Percentiles rank a stretch among this genome's conserved stretches.
phyloP scores from a whole-genome alignment of 352 stramenopile species.

The Salisapilia sapeloensis region DNA sequence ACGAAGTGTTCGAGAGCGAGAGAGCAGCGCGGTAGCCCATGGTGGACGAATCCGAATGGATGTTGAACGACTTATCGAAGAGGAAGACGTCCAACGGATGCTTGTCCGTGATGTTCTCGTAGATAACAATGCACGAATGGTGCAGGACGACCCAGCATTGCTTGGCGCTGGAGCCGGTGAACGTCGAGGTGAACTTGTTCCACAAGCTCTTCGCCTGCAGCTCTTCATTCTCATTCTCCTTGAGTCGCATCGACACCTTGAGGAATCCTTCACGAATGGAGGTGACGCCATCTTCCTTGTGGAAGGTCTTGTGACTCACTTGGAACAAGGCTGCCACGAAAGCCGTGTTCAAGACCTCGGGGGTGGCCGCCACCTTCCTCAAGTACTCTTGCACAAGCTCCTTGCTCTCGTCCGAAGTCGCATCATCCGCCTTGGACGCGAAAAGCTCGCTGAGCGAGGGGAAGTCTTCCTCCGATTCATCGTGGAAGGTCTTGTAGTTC shows the following conservation, averaged over 20 bases:
- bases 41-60: too few relatives aligned
- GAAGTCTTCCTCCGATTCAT: conserved; percentile 10
- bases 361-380: conserved; percentile 43
- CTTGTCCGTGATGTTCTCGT: conserved; percentile 55
- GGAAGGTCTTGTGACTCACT: conserved; percentile 71
- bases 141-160: conserved; percentile 72
- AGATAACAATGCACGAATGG: conserved; percentile 64
- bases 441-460: conserved; percentile 67
- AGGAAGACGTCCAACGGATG: too few relatives aligned
- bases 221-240: conserved; percentile 72
- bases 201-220: conserved; percentile 77
- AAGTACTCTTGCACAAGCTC: conserved; percentile 58
- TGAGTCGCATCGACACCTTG: conserved; percentile 67
- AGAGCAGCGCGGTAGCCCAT: too few relatives aligned
- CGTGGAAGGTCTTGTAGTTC: too few relatives aligned
- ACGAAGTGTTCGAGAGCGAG: too few relatives aligned
- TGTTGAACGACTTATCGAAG: too few relatives aligned
- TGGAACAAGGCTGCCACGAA: conserved; percentile 67
- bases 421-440: conserved; percentile 57
- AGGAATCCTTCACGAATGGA: conserved; percentile 71
- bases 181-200: too few relatives aligned
- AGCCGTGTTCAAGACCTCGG: conserved; percentile 34
- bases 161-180: too few relatives aligned
- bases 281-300: conserved; percentile 61
- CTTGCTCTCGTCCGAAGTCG: conserved; percentile 52